Conservation (phyloP, 257 asterid species). For the Rhazya stricta region DNA sequence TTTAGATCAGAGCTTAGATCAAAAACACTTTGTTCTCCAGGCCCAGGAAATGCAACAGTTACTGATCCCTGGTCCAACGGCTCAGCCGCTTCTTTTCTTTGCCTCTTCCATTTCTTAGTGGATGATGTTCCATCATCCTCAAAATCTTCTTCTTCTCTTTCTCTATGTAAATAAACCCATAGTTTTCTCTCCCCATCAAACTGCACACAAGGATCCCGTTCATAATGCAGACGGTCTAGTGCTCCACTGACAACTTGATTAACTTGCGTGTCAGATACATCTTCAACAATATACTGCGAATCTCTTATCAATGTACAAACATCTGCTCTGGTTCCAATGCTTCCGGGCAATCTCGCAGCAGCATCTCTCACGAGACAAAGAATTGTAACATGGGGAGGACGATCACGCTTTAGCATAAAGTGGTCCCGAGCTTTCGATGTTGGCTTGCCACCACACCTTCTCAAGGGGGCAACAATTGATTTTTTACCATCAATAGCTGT, state of each 20-base stretch:
- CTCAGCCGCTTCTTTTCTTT: conserved; percentile 75
- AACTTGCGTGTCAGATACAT: conserved; percentile 90
- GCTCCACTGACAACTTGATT: conserved; percentile 99
- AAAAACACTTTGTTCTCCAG: conserved; percentile 47
- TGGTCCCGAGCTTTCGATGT: conserved; percentile 99
- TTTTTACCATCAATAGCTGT: conserved; percentile 93
- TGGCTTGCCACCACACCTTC: conserved; percentile 99
- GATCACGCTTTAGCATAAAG: conserved; percentile 88
- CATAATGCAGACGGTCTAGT: conserved; percentile 91
- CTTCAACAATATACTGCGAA: conserved; percentile 90
- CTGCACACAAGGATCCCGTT: conserved; percentile 96
- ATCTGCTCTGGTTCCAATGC: conserved; percentile 97
- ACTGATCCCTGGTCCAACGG: conserved; percentile 65
- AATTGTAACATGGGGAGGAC: conserved; percentile 97
- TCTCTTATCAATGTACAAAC: conserved; percentile 94
- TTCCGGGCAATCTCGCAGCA: conserved; percentile 97
- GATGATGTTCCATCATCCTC: conserved; percentile 99
- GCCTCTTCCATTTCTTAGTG: conserved; percentile 96
- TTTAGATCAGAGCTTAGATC: conserved; percentile 68
- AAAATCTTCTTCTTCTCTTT: conserved; percentile 96
- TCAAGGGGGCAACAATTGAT: conserved; percentile 93
- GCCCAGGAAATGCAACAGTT: conserved; percentile 51
- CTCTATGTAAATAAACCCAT: conserved; percentile 93
- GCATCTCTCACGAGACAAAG: conserved; percentile 99
- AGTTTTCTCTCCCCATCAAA: conserved; percentile 93